Conservation (phyloP, 257 asterid genomes). For the Solanum sejunctum region DNA sequence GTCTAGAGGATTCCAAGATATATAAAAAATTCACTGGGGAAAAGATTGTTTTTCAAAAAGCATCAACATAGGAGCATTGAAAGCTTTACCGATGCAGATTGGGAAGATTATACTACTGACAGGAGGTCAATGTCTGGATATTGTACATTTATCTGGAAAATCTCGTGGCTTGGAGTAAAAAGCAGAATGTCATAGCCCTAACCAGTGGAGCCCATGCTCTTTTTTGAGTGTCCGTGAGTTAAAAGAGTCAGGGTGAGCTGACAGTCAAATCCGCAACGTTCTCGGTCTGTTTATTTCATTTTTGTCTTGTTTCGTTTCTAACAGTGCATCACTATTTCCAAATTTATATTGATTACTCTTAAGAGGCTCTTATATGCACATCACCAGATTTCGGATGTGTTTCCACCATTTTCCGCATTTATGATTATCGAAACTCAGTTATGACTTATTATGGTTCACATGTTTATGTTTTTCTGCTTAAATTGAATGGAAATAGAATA, state of each 20-base stretch:
- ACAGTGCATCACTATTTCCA: neutral
- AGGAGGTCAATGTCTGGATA: neutral
- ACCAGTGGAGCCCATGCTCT: neutral
- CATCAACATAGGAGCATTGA: neutral
- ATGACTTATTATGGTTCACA: neutral
- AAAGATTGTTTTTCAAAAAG: neutral
- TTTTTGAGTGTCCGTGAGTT: neutral
- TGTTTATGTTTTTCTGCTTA: neutral
- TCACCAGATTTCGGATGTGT: neutral
- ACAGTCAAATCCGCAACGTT: neutral
- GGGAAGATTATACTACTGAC: neutral
- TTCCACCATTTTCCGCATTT: neutral
- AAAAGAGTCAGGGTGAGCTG: neutral
- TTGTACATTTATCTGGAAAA: neutral
- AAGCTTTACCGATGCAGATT: neutral
- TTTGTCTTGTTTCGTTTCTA: neutral
- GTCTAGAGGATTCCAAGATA: neutral
- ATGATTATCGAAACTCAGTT: neutral
- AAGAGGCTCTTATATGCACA: neutral
- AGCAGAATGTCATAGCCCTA: neutral
- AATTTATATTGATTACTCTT: neutral
- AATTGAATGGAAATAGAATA: neutral
- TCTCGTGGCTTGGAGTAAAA: neutral
- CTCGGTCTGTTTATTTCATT: neutral
- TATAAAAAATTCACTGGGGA: neutral